A percentile compares a stretch with the other conserved stretches of the same genome.
phyloP scores from a whole-genome alignment of 1,139 yeast species.

The Yamadazyma taylorii region DNA sequence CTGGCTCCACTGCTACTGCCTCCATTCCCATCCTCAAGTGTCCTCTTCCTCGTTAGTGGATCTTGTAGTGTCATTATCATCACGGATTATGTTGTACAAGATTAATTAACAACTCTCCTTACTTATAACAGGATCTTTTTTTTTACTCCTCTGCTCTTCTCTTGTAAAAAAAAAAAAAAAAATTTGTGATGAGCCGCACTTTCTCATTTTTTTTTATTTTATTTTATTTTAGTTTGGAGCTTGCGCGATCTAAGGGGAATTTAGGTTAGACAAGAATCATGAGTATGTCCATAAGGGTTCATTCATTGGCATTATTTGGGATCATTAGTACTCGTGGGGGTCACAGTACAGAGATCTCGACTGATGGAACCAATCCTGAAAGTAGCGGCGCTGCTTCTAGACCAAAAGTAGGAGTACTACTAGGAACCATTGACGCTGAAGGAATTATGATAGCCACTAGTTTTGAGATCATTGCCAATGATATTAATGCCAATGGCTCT shows the following conservation, averaged over 20 bases:
- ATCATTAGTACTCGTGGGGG: slow-evolving; percentile 13
- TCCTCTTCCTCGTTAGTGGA: slow-evolving; percentile 28
- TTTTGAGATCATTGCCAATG: slow-evolving; percentile 23
- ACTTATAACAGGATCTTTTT: too few relatives aligned
- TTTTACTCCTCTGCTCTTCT: slow-evolving; percentile 9
- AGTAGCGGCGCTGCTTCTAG: too few relatives aligned
- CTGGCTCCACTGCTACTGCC: too few relatives aligned
- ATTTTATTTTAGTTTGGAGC: too few relatives aligned
- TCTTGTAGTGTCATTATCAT: slow-evolving; percentile 35
- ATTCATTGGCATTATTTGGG: slow-evolving; percentile 30
- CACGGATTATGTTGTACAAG: too few relatives aligned
- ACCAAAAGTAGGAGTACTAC: slow-evolving; percentile 25
- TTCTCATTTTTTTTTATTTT: slow-evolving; percentile 4
- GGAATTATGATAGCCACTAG: slow-evolving; percentile 18
- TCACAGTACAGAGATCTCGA: too few relatives aligned
- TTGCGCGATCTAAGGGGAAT: background rate
- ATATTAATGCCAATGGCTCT: background rate
- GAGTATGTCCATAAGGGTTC: slow-evolving; percentile 15
- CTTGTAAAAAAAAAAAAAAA: too few relatives aligned
- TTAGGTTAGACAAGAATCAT: too few relatives aligned
- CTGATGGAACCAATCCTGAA: too few relatives aligned
- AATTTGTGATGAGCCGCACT: slow-evolving; percentile 15
- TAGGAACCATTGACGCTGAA: slow-evolving; percentile 22
- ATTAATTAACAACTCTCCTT: too few relatives aligned
- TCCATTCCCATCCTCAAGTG: slow-evolving; percentile 9